phyloP scores from a whole-genome alignment of 2,329 filamentous ascomycete genomes.

The Neoarthrinium moseri region DNA sequence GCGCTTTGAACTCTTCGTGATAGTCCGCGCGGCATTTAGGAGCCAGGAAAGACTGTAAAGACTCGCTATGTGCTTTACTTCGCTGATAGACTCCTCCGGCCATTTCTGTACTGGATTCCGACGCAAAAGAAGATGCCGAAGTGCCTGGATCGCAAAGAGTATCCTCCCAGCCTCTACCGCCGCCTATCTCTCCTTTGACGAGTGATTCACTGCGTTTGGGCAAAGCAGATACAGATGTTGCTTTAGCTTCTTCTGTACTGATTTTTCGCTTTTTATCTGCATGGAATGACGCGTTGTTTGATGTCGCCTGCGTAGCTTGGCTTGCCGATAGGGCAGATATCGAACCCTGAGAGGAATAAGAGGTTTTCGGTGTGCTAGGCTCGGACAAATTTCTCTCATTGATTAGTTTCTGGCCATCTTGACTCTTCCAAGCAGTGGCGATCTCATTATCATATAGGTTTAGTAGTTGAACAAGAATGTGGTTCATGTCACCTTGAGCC shows the following conservation, averaged over 20 bases:
- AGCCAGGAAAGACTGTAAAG: constrained; percentile 13
- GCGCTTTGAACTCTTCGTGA: constrained; percentile 22
- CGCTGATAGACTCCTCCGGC: neutral
- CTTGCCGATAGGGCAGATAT: neutral
- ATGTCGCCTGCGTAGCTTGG: neutral
- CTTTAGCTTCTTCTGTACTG: too few species aligned
- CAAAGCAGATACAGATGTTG: too few species aligned
- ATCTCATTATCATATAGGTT: constrained; percentile 27
- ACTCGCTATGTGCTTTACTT: neutral
- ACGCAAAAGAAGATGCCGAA: too few species aligned
- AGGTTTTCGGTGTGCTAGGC: too few species aligned
- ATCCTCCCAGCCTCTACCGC: too few species aligned
- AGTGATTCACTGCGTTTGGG: too few species aligned
- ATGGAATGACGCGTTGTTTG: too few species aligned
- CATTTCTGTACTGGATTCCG: neutral
- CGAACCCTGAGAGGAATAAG: too few species aligned
- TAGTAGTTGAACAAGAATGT: constrained; percentile 20
- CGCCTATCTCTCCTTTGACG: too few species aligned
- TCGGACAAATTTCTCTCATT: constrained; percentile 17
- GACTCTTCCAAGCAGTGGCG: constrained; percentile 18
- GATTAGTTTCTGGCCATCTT: constrained; percentile 17
- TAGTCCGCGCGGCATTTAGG: constrained; percentile 17
- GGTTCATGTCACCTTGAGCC: constrained; percentile 18
- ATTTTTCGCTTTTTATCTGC: neutral
- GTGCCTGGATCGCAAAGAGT: too few species aligned